Base-by-base conservation (phyloP, 768 basidiomycete species). In the Brasilioporus rufonigricans region DNA sequence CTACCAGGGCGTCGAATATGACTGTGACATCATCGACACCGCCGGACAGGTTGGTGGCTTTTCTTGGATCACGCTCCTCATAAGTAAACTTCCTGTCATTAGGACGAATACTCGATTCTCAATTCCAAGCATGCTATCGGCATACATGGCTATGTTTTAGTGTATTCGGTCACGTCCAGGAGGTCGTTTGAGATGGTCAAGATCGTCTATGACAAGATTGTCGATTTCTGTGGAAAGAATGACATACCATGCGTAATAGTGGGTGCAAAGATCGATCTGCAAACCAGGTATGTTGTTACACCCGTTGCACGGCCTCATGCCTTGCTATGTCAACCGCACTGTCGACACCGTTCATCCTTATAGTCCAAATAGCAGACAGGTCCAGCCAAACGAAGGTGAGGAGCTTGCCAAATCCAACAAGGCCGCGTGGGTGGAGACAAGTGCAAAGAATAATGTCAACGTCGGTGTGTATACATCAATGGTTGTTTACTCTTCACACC, bases 11-110 rank as follows among this genome's bases (percentile, higher is more conserved):
- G 80, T 87, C 31, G 92, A 95, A 65, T 98, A 94, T 66, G 88
- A 93, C 57, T 95, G 94, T 74, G 93, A 96, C 74, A 95, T 98
- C 75, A 92, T 98, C 64, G 96, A 98, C 71, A 96, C 93, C 59
- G 96, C 96, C 48, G 96, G 96, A 27, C 96, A 98, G 84, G 94
- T 92, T 53, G 60, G 83, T 69, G 38, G 7, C 50, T 39, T 39
- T 35, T 40, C 10, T 51, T 27, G 16, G 14, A 39, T 40, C 54
- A 33, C 33, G 8, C 56, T 19, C 24, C 45, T 41, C 23, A 39
- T 53, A 33, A 58, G 56, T 45, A 24, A 55, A 44, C 48, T 27
- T 26, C 53, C 53, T 45, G 16, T 11, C 26, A 13, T 35, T 47
- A 63, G 93, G 96, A 98, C 67, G 96, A 99, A 72, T 98, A 91